Evolutionary conservation across 139 green algal species (phyloP).

Genomic region (Medakamo hakoo): DNA sequence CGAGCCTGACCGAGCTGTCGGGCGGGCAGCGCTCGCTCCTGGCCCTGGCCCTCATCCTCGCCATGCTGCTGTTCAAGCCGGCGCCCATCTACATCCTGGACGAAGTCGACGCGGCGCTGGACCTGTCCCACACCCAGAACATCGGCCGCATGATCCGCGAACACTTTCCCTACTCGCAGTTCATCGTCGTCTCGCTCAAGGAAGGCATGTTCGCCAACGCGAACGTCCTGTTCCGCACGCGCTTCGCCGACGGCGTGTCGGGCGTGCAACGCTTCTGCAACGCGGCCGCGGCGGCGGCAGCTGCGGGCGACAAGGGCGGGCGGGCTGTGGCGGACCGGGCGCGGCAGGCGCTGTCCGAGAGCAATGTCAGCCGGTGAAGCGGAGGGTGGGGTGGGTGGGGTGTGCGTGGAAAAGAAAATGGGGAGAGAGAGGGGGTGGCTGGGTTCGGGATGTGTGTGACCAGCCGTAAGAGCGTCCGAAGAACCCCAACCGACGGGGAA

Average conservation of each 20-base stretch:
- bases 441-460: no score
- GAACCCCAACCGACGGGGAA: no score
- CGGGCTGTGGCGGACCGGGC: no score
- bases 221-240: constrained; percentile 96
- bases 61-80: constrained; percentile 94
- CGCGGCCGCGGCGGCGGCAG: no score
- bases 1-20: constrained; percentile 86
- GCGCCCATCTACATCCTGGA: constrained; percentile 99
- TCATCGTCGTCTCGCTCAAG: constrained; percentile 71
- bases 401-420: no score
- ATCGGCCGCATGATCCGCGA: constrained; percentile 94
- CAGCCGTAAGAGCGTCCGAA: no score
- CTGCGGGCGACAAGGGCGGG: background rate
- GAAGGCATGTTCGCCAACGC: constrained; percentile 99
- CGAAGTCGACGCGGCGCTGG: constrained; percentile 94
- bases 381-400: no score
- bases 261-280: constrained; percentile 51
- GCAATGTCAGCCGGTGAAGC: background rate
- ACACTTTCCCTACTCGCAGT: constrained; percentile 89
- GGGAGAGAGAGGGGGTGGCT: background rate
- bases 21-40: constrained; percentile 91
- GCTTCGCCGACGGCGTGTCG: constrained; percentile 94
- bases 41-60: constrained; percentile 90
- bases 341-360: background rate
- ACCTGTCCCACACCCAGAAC: constrained; percentile 97